Base-by-base conservation (phyloP, 2,329 filamentous ascomycete genomes). In the Diaporthe nobilis region DNA sequence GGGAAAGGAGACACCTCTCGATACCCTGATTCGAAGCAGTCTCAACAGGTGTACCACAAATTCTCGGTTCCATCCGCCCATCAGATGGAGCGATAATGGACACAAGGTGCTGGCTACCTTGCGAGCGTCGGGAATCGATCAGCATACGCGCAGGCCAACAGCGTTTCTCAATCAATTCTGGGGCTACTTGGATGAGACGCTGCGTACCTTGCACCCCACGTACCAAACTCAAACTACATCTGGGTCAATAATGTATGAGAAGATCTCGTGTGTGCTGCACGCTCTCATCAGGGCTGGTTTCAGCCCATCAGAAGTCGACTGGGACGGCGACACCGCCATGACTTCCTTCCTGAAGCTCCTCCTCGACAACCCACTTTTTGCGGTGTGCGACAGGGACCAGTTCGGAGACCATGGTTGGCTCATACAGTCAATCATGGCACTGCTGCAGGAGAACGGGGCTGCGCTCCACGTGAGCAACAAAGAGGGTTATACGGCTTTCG, bases 301-400 rank as follows among this genome's bases (percentile, higher is more conserved):
- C 47, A 68, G 65, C 47, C 47, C 65, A 31, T 47, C 22, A 39
- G 47, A 68, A 8, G 34, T 51, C 34, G 65, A 53, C 47, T 5
- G n/a, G 7, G 4, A 28, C 47, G 31, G 65, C 22, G 47, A 68
- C n/a, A 68, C 47, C 9, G 65, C 65, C 47, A 68, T 68, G 65
- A 34, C 15, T 20, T 68, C 65, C 3, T 68, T 68, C 47, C n/a
- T 68, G 47, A n/a, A 13, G 31, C 8, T 7, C 13, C 13, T 68
- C 5, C 13, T 20, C 13, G 22, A 15, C 8, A 25, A 15, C 2
- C 28, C 44, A 25, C 0, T 3, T 1, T 49, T 15, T 17, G 15
- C n/a, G n/a, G 17, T 1, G 34, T 3, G 0, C 31, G 39, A 63
- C 22, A 63, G n/a, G 17, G 10, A 3, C 7, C 10, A 7, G 20